phyloP scores from a whole-genome alignment of 225 moss, liverwort and hornwort genomes.

The Polytrichum commune region DNA sequence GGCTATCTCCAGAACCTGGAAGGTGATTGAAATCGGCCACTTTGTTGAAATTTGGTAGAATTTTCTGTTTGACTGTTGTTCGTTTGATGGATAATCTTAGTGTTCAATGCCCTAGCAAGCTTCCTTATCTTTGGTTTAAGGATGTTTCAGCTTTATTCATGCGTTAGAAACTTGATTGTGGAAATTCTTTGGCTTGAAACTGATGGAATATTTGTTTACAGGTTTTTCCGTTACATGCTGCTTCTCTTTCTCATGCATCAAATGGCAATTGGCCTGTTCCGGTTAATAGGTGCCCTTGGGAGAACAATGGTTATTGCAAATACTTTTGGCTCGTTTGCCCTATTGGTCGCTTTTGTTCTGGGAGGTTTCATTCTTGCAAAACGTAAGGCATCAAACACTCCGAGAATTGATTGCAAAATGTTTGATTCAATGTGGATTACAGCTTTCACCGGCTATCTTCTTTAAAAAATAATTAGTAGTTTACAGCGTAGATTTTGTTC shows the following conservation, averaged over 20 bases:
- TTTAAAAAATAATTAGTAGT: too few species aligned
- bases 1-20: constrained; percentile 73
- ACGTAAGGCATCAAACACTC: constrained; percentile 29
- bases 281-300: constrained; percentile 74
- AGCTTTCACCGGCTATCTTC: too few species aligned
- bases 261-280: constrained; percentile 85
- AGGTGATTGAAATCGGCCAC: constrained; percentile 30
- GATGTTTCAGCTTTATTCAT: neutral
- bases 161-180: neutral
- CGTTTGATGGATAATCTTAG: neutral
- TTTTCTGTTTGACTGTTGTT: neutral
- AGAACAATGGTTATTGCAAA: constrained; percentile 82
- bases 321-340: constrained; percentile 77
- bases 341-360: constrained; percentile 64
- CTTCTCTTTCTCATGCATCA: constrained; percentile 73
- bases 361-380: constrained; percentile 78
- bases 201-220: constrained; percentile 25
- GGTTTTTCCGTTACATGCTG: constrained; percentile 71
- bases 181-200: neutral
- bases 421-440: neutral
- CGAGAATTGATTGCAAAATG: neutral
- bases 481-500: too few species aligned
- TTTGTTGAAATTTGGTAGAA: neutral
- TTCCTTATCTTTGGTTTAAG: neutral
- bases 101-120: neutral